A percentile compares a stretch with the other conserved stretches of the same genome.
Evolutionary conservation across 495 filamentous ascomycete species (phyloP).

Genomic region (Monascus purpureus): DNA sequence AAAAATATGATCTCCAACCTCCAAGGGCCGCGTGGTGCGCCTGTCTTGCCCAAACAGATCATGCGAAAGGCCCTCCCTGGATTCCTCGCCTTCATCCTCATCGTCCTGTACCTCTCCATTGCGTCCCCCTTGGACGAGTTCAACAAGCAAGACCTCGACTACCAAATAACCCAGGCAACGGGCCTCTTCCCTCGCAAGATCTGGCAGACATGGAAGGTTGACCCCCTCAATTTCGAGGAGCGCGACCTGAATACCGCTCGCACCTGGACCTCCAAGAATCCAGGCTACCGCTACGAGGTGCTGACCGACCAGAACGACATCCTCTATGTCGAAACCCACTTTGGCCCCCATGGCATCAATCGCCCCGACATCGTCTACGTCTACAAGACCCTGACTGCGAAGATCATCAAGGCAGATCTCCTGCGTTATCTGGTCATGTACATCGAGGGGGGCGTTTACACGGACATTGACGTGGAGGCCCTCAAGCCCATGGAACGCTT

Average conservation of each 20-base stretch:
- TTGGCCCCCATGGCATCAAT: conserved; percentile 41
- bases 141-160: conserved; percentile 3
- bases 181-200: conserved; percentile 36
- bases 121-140: conserved; percentile 9
- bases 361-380: conserved; percentile 45
- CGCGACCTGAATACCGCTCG: conserved; percentile 37
- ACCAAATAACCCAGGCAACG: conserved; percentile 8
- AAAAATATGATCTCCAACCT: conserved; percentile 2
- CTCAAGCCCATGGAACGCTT: conserved; percentile 28
- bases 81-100: conserved; percentile 10
- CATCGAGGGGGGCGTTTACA: conserved; percentile 35
- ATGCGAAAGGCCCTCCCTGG: conserved; percentile 4
- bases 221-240: conserved; percentile 41
- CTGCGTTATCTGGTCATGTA: conserved; percentile 41
- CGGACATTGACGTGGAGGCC: conserved; percentile 37
- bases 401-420: conserved; percentile 43
- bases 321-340: conserved; percentile 44
- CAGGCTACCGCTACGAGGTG: conserved; percentile 46
- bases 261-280: conserved; percentile 46
- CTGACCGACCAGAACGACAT: conserved; percentile 47
- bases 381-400: conserved; percentile 40
- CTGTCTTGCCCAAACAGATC: background rate
- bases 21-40: background rate
- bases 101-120: conserved; percentile 23
- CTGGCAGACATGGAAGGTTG: conserved; percentile 57